Evolutionary conservation across 2,329 filamentous ascomycete species (phyloP), one percentile per base, ranked within the genome.

Genomic region (Pyrenophora tritici-repentis): DNA sequence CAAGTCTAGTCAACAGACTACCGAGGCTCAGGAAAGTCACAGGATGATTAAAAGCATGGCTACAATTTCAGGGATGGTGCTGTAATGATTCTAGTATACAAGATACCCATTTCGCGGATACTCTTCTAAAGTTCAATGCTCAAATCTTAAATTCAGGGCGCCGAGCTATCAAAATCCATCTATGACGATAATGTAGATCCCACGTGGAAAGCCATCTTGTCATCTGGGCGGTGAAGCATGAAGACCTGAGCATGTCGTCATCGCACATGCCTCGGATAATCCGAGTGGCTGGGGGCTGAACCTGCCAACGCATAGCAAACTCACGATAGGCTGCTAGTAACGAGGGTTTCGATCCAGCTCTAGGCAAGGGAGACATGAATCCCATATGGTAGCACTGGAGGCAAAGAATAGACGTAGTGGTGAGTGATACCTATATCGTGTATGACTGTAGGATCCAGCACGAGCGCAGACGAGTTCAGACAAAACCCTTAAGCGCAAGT

Each of bases 221-320:
- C 45, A 51, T 48, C 48, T 44, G 51, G 49, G 58, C 58, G 58
- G 58, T 61, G 58, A 53, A 47, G 51, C 48, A 40, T 35, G 31
- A 45, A 33, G 26, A 36, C 40, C 44, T 33, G 18, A 52, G 47
- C 47, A 55, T 61, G 53, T 32, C 58, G 58, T 61, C 58, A 61
- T 61, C 24, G 43, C 37, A 52, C 49, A 50, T 53, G 32, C 20
- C 26, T 33, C 35, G 39, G 38, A 42, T 33, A 36, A 14, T 31
- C 40, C 34, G 45, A 44, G 48, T 54, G 47, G 37, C 43, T 48
- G 37, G 48, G 48, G 48, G 17, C 14, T 40, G 34, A 18, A 37
- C 14, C 49, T 54, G 58, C 58, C 58, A 61, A 39, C 58, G 56
- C 56, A 57, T 22, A 36, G 32, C 26, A 45, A 49, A 42, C 17